Base-by-base conservation (phyloP, 768 basidiomycete genomes). In the Tulasnella sp. region DNA sequence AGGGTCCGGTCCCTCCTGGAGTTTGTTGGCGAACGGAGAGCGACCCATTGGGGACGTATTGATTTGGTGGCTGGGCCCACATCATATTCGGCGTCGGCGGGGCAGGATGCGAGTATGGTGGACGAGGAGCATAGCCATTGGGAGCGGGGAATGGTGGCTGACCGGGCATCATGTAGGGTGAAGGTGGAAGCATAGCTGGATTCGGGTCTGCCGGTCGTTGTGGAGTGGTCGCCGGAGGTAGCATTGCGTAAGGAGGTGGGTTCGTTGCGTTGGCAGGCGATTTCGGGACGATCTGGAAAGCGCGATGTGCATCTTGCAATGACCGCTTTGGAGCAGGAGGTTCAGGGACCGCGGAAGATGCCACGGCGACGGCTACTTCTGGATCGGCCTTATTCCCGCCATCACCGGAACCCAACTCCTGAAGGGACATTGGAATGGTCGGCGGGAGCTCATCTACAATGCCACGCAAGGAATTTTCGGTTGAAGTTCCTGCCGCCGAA, bases 321-420 rank as follows among this genome's bases (percentile, higher is more conserved):
- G 93, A 93, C 89, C 40, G 71, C 42, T 69, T 40, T 20, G 77
- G 71, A 29, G 55, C 57, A 26, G 75, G 55, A 48, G 70, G 70
- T 0, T 77, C 70, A 5, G 39, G 74, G 13, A 29, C 39, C 70
- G 23, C 35, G 3, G 77, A 35, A 9, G 75, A 67, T 9, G 37
- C 32, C 4, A 40, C 32, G 20, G 75, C 29, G 61, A 55, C 48
- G 37, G 57, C 5, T 16, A 51, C 20, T 29, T 40, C 57, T 61
- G 40, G 23, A 35, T 76, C 55, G 39, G 23, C 10, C 37, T 76
- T 76, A 11, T 39, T 51, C 73, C 90, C 91, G 26, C 92, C 93
- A 81, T 92, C 93, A 82, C 94, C 93, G 15, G 93, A 92, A 83
- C 94, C 95, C 74, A 94, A 91, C 77, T 95, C 94, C 82, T 92